A percentile compares a stretch with the other conserved stretches of the same genome.
Conservation (phyloP, 192 early-diverging fungal genomes). For the Umbelopsis ramanniana region DNA sequence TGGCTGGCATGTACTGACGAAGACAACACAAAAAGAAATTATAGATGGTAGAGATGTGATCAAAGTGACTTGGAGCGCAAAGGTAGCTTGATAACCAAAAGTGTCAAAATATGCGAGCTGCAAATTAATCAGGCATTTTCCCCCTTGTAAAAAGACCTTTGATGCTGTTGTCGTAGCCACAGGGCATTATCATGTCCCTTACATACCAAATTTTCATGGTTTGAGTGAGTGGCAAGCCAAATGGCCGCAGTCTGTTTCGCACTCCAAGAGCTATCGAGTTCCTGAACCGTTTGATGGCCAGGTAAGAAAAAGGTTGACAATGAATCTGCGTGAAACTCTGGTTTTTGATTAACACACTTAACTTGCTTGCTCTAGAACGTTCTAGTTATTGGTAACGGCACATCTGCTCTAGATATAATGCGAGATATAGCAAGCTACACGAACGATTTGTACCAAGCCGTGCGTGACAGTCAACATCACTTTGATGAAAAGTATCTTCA, state of each 20-base stretch:
- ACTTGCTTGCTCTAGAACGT: conserved; percentile 25
- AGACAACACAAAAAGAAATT: neutral
- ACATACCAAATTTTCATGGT: conserved; percentile 45
- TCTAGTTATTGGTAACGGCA: conserved; percentile 51
- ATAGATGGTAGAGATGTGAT: neutral
- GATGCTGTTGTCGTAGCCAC: conserved; percentile 49
- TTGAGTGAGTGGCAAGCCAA: conserved; percentile 22
- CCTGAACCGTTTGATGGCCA: conserved; percentile 27
- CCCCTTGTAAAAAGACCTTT: conserved; percentile 15
- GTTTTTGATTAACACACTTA: too few species aligned
- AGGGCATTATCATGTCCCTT: conserved; percentile 44
- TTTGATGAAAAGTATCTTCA: conserved; percentile 26
- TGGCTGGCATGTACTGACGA: conserved; percentile 24
- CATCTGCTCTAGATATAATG: conserved; percentile 49
- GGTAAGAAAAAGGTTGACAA: neutral
- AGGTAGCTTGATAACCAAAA: neutral
- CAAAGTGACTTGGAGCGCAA: conserved; percentile 13
- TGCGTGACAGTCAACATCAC: conserved; percentile 23
- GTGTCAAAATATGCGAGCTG: neutral
- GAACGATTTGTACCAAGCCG: conserved; percentile 36
- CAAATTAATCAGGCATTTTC: neutral
- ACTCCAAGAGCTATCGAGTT: conserved; percentile 26
- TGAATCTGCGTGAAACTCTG: neutral
- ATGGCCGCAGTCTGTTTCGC: conserved; percentile 17
- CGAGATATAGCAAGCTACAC: conserved; percentile 44